Conservation (phyloP, 139 green algal genomes). For the Closterium sp. region DNA sequence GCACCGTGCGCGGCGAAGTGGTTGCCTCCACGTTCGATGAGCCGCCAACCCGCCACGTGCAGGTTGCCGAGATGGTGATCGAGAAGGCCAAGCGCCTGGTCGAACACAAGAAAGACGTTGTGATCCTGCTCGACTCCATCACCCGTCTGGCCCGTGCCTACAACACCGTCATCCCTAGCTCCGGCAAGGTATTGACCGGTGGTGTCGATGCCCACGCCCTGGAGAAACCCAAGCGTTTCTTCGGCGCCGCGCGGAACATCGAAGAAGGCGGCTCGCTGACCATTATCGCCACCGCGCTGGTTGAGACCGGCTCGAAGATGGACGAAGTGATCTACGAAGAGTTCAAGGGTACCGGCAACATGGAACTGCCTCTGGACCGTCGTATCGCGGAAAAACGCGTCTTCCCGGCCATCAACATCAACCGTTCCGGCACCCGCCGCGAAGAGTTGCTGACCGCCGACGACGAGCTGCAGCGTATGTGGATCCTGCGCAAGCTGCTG, state of each 20-base stretch:
- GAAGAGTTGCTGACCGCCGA: neutral
- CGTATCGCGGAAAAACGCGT: neutral
- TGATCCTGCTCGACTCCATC: constrained; percentile 17
- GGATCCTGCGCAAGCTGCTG: neutral
- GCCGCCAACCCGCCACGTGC: neutral
- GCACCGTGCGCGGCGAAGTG: neutral
- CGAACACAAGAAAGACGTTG: neutral
- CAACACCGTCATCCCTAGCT: neutral
- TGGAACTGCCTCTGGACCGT: constrained; percentile 2
- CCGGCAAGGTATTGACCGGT: neutral
- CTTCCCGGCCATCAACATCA: constrained; percentile 1
- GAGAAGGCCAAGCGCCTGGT: constrained; percentile 20
- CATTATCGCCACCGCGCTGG: constrained; percentile 16
- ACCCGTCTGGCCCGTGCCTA: neutral
- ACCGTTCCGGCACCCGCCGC: neutral
- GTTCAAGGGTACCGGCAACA: constrained; percentile 19
- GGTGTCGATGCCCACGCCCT: constrained; percentile 7
- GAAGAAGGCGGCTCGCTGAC: constrained; percentile 13
- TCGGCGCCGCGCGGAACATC: constrained; percentile 17
- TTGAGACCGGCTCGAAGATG: constrained; percentile 4
- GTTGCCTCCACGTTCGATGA: constrained; percentile 14
- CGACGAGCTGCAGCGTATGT: neutral
- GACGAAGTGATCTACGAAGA: constrained; percentile 28
- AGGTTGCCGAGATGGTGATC: neutral
- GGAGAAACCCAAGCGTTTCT: constrained; percentile 7